Conservation (phyloP, 371 early-diverging fungal species). For the Mortierella sp. region DNA sequence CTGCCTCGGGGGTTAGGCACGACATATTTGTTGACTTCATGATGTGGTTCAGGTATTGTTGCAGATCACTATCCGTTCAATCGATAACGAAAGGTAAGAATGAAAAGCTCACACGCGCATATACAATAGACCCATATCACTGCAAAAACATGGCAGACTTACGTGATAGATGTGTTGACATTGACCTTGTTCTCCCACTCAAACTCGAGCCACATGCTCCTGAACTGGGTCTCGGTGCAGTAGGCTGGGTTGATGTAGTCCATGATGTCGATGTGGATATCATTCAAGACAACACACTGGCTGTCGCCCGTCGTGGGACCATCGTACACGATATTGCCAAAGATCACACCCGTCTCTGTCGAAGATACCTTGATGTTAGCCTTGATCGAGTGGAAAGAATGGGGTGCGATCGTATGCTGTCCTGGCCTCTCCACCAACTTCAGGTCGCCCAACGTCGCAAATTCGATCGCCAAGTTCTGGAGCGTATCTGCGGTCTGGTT, state of each 20-base stretch:
- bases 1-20: conserved; percentile 93
- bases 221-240: conserved; percentile 95
- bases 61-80: conserved; percentile 83
- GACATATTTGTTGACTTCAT: conserved; percentile 96
- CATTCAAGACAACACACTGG: conserved; percentile 93
- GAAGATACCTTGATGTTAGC: conserved; percentile 98
- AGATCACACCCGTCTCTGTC: conserved; percentile 97
- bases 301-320: conserved; percentile 84
- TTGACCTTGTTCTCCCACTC: conserved; percentile 99
- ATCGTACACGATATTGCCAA: conserved; percentile 97
- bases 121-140: too few species aligned
- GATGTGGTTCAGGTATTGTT: conserved; percentile 88
- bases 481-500: conserved; percentile 98
- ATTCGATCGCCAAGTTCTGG: conserved; percentile 97
- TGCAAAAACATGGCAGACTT: conserved; percentile 53
- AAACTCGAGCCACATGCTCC: conserved; percentile 98
- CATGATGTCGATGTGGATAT: conserved; percentile 98
- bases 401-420: conserved; percentile 92
- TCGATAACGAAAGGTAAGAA: neutral
- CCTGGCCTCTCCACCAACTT: conserved; percentile 95
- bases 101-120: too few species aligned
- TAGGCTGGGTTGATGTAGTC: conserved; percentile 96
- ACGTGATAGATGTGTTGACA: conserved; percentile 90
- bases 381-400: conserved; percentile 93
- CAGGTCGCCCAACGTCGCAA: conserved; percentile 97